Evolutionary conservation across 768 basidiomycete genomes (phyloP).

Genomic region (Suillus variegatus): DNA sequence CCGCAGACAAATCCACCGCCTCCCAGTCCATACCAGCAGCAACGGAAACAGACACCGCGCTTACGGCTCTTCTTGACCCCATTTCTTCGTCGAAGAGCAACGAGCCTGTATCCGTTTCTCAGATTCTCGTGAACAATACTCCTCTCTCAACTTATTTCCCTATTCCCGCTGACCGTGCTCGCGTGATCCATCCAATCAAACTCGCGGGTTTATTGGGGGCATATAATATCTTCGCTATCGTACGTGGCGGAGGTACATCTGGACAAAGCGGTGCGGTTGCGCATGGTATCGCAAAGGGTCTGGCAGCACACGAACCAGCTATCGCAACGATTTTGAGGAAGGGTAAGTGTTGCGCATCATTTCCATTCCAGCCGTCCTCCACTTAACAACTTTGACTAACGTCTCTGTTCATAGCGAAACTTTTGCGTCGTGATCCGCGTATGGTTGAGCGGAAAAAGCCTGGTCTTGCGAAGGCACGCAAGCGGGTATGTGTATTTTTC

Average conservation of each 20-base stretch:
- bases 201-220: constrained; percentile 82
- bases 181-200: constrained; percentile 80
- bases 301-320: constrained; percentile 70
- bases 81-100: constrained; percentile 16
- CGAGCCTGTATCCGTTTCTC: constrained; percentile 49
- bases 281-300: constrained; percentile 73
- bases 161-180: constrained; percentile 73
- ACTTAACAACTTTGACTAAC: constrained; percentile 4
- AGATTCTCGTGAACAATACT: constrained; percentile 83
- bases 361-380: background rate
- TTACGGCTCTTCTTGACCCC: constrained; percentile 9
- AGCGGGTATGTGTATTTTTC: constrained; percentile 62
- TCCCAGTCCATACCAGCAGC: constrained; percentile 16
- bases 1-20: constrained; percentile 11
- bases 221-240: constrained; percentile 76
- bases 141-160: constrained; percentile 82
- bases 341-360: constrained; percentile 48
- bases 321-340: constrained; percentile 65
- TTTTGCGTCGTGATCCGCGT: constrained; percentile 89
- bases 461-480: constrained; percentile 87
- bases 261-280: constrained; percentile 91
- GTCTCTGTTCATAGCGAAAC: constrained; percentile 57
- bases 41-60: constrained; percentile 4
- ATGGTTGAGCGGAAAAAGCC: constrained; percentile 99
- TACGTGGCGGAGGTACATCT: constrained; percentile 85